phyloP scores from a whole-genome alignment of 2,329 filamentous ascomycete genomes.

The Leptosphaerulina australis region DNA sequence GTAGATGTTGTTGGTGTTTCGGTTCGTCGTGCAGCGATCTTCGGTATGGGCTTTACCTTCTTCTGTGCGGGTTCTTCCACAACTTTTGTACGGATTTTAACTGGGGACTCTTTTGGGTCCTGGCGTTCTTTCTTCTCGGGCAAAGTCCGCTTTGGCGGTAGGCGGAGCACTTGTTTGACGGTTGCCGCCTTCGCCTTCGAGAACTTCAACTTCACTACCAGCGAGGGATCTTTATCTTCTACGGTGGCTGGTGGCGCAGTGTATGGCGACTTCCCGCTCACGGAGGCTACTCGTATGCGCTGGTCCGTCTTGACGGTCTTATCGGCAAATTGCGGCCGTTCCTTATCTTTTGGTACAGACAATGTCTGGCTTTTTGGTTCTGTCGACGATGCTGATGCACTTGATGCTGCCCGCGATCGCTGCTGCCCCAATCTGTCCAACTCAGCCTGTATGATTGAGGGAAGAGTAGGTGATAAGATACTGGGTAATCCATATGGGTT shows the following conservation, averaged over 20 bases:
- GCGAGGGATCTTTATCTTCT: conserved; percentile 25
- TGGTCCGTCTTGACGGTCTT: conserved; percentile 29
- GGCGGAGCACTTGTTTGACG: conserved; percentile 49
- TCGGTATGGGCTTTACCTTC: conserved; percentile 38
- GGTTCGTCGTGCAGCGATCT: conserved; percentile 32
- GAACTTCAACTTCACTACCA: conserved; percentile 59
- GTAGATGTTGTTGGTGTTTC: conserved; percentile 27
- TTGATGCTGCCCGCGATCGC: conserved; percentile 44
- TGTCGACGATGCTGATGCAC: conserved; percentile 44
- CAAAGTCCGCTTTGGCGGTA: conserved; percentile 36
- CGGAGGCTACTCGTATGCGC: conserved; percentile 34
- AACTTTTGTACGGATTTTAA: conserved; percentile 28
- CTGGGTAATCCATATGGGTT: conserved; percentile 54
- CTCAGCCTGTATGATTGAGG: conserved; percentile 61
- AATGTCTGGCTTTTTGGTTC: conserved; percentile 39
- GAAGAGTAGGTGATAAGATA: conserved; percentile 64
- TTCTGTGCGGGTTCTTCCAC: conserved; percentile 25
- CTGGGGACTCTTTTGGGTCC: conserved; percentile 27
- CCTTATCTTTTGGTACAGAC: conserved; percentile 25
- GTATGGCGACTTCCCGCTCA: conserved; percentile 37
- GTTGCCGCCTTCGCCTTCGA: conserved; percentile 56
- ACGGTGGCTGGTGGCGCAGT: conserved; percentile 17
- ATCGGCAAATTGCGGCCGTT: conserved; percentile 25
- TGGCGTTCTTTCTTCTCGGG: conserved; percentile 38
- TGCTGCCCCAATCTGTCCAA: conserved; percentile 53